Conservation (phyloP, 148 eudicot species). For the Rhododendron ferrugineum region DNA sequence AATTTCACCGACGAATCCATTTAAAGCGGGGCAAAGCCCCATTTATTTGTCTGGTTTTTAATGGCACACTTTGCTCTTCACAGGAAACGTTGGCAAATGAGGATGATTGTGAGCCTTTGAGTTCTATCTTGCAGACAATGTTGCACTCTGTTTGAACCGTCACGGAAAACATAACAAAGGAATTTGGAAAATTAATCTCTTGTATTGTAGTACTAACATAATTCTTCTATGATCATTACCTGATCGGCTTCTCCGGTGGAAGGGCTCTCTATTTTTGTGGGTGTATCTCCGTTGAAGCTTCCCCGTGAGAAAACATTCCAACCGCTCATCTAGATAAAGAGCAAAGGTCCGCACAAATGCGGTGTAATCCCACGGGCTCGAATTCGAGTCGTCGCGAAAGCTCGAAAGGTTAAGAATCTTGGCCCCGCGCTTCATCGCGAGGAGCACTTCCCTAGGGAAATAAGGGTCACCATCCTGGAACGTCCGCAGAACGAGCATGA, state of each 20-base stretch:
- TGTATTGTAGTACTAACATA: background rate
- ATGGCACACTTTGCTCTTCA: background rate
- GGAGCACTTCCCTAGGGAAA: slow-evolving; percentile 82
- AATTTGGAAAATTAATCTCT: background rate
- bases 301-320: slow-evolving; percentile 88
- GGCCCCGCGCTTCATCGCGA: slow-evolving; percentile 77
- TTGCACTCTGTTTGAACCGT: background rate
- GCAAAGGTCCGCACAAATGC: slow-evolving; percentile 71
- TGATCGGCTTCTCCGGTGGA: slow-evolving; percentile 11
- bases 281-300: slow-evolving; percentile 58
- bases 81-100: background rate
- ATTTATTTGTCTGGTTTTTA: background rate
- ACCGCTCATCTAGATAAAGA: slow-evolving; percentile 71
- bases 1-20: background rate
- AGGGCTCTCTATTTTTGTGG: background rate
- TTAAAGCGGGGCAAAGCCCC: background rate
- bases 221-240: background rate
- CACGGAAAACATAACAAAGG: background rate
- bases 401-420: slow-evolving; percentile 66
- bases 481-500: slow-evolving; percentile 61
- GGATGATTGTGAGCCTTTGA: background rate
- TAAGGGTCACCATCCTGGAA: slow-evolving; percentile 95
- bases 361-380: slow-evolving; percentile 86
- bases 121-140: background rate
- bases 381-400: slow-evolving; percentile 54